These are phyloP conservation scores for Podospora pseudoanserina DNA, from an alignment of 495 filamentous ascomycete species.

Conservation along the genomic window DNA sequence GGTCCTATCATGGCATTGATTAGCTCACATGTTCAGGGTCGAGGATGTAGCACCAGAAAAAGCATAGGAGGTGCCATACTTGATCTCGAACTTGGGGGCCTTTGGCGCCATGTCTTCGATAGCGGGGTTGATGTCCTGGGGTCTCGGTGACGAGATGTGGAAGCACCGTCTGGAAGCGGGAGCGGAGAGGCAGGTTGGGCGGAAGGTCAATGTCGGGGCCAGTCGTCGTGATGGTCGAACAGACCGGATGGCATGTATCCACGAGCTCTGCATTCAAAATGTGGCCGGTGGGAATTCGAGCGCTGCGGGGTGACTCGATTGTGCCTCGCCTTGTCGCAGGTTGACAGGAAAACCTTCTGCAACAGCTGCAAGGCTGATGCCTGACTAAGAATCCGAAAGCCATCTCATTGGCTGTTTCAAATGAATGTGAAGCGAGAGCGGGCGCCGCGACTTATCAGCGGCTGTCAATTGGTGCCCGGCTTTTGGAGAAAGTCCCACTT, in stretches of 20 bases:
- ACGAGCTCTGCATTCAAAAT: constrained; percentile 27
- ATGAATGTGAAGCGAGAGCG: not conserved
- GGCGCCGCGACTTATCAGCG: not conserved
- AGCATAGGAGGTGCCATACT: constrained; percentile 22
- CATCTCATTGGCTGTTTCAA: constrained; percentile 8
- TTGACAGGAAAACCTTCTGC: constrained; percentile 23
- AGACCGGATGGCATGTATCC: constrained; percentile 29
- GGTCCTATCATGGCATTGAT: constrained; percentile 23
- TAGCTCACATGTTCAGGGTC: constrained; percentile 7
- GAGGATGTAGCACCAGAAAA: not conserved
- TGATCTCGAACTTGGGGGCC: constrained; percentile 45
- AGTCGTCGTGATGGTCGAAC: constrained; percentile 25
- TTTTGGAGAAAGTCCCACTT: constrained; percentile 1
- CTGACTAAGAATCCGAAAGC: not conserved
- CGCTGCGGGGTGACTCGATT: constrained; percentile 31
- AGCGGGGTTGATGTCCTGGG: constrained; percentile 11
- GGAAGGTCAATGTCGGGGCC: constrained; percentile 3
- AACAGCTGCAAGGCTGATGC: constrained; percentile 23
- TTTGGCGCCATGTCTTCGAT: constrained; percentile 37
- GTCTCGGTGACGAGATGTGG: constrained; percentile 6
- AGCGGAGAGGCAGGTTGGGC: constrained; percentile 3
- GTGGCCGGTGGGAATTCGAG: constrained; percentile 22
- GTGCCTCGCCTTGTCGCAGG: constrained; percentile 19
- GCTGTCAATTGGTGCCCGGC: constrained; percentile 1
- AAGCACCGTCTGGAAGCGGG: constrained; percentile 10